Base-by-base conservation (phyloP, 202 grass and related monocot species). In the Elaeis oleifera region DNA sequence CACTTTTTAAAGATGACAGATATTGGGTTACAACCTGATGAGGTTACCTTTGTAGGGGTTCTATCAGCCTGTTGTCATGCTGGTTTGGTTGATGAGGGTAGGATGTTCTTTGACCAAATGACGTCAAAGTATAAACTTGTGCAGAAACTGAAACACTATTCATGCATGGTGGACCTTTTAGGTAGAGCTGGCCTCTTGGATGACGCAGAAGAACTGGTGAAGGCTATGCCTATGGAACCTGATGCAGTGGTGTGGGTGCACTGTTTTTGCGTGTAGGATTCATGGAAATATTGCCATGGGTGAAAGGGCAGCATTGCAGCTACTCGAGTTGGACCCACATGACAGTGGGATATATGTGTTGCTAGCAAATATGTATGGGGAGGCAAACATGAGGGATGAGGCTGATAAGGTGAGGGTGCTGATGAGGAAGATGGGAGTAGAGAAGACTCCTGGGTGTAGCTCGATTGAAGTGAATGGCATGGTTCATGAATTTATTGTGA, bases 401-500 rank as follows among this genome's bases (percentile, higher is more conserved):
- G 68, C 68, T 59, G 56, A 59, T 59, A 59, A 60, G 31, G 68
- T 71, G 55, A 60, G 68, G 44, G 36, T 59, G 55, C 13, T 58
- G 56, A 71, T 71, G 68, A 23, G 56, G 23, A 23, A 59, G 4
- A 20, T 29, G 21, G 68, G 68, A 50, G 20, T 71, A 59, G 68
- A 71, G 68, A 71, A 71, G 50, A 71, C 68, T n/a, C 68, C 68
- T 6, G 68, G 68, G 9, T 59, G 56, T 59, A 71, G 68, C 49
- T 71, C 39, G n/a, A 71, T 71, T 29, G 68, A 71, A 56, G 68
- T 71, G 16, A 71, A 71, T 29, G 68, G 85, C 23, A 68, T 78
- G 31, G 77, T 89, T 69, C 85, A 84, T 81, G 81, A 89, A 74
- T 89, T 84, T 74, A 64, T 84, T 1, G 74, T 78, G 19, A 81